A percentile compares a stretch with the other conserved stretches of the same genome.
Conservation (phyloP, 495 filamentous ascomycete species). For the Penicillium egyptiacum region DNA sequence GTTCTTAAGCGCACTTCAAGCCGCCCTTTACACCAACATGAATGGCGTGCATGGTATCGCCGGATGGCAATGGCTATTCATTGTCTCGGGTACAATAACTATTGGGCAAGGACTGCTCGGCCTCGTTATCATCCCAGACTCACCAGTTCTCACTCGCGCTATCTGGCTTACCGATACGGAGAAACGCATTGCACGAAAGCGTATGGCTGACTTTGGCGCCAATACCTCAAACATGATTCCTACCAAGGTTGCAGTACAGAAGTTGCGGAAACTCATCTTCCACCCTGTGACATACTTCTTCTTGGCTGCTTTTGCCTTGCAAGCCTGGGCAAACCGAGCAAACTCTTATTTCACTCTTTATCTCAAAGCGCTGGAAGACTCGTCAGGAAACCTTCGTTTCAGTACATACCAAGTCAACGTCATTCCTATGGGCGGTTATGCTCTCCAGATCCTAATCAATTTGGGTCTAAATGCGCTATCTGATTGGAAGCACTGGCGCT, state of each 20-base stretch:
- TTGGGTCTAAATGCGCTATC: conserved; percentile 17
- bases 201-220: conserved; percentile 17
- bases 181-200: conserved; percentile 10
- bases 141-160: conserved; percentile 18
- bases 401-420: conserved; percentile 37
- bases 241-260: conserved; percentile 8
- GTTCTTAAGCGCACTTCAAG: conserved; percentile 21
- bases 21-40: conserved; percentile 21
- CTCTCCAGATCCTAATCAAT: conserved; percentile 40
- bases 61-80: conserved; percentile 27
- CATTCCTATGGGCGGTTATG: conserved; percentile 46
- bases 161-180: conserved; percentile 20
- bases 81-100: conserved; percentile 21
- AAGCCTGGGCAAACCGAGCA: conserved; percentile 19
- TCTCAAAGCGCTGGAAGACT: conserved; percentile 14
- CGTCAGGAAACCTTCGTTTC: conserved; percentile 8
- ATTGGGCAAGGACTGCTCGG: conserved; percentile 19
- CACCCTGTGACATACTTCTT: conserved; percentile 19
- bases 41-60: conserved; percentile 18
- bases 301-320: conserved; percentile 14
- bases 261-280: conserved; percentile 7
- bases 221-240: conserved; percentile 21
- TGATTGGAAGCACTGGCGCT: conserved; percentile 24
- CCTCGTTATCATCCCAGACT: conserved; percentile 20
- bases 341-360: conserved; percentile 23